phyloP scores from a whole-genome alignment of 139 green algal species.

The Coccomyxa sp. region DNA sequence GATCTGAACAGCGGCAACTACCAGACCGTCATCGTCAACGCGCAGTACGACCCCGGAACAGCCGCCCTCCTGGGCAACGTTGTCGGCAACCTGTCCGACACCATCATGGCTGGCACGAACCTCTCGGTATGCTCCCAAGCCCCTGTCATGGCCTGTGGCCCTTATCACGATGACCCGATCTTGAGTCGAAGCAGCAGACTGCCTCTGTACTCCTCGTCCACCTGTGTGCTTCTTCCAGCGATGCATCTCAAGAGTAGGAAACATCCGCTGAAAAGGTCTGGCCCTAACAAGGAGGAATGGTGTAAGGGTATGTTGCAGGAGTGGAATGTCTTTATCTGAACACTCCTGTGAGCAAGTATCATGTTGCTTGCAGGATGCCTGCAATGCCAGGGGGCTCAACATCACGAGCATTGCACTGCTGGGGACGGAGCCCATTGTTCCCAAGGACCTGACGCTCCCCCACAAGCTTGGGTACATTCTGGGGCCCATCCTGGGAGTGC shows the following conservation, averaged over 20 bases:
- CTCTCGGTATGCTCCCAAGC: not conserved
- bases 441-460: not conserved
- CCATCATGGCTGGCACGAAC: not conserved
- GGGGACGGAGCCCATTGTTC: not conserved
- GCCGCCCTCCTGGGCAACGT: not conserved
- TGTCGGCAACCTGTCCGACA: not conserved
- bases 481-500: not conserved
- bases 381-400: not conserved
- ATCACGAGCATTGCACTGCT: not conserved
- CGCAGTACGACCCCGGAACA: not conserved
- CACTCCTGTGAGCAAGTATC: no score
- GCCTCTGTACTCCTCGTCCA: no score
- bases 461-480: not conserved
- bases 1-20: no score
- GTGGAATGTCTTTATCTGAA: no score
- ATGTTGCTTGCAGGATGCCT: not conserved
- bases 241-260: no score
- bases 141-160: no score
- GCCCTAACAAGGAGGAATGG: no score
- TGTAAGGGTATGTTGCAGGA: no score
- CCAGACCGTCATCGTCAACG: not conserved
- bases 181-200: no score
- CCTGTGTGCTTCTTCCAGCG: no score
- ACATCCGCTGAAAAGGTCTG: no score
- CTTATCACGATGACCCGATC: no score